Evolutionary conservation across 495 filamentous ascomycete species (phyloP), one percentile per base, ranked within the genome.

Genomic region (Hypomontagnella monticulosa): DNA sequence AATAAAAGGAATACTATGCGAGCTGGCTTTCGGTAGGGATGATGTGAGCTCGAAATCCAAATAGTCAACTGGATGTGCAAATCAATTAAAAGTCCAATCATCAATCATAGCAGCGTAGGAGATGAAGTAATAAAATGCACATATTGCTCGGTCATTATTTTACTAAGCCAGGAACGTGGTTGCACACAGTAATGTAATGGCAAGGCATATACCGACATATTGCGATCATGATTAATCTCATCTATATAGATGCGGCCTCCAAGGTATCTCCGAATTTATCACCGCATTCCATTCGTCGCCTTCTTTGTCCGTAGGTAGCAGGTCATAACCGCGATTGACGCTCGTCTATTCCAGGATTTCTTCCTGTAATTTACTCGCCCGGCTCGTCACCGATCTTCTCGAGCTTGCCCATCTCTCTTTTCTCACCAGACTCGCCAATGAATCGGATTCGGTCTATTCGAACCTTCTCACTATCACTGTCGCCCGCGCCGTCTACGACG

Each of bases 401-500:
- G 66, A 99, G 79, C 83, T 97, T 97, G 49, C 93, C 95, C 85
- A 91, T 89, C 46, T 93, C 90, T 53, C 92, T 82, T 84, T 96
- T 96, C 83, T 96, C 91, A 10, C 94, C 93, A n/a, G 86, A 84
- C 78, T 97, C 95, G 33, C 95, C 95, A 71, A 97, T 88, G 34
- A 99, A 80, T 58, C 93, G 82, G 61, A 99, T 71, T 38, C 95
- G 81, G 75, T 99, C 95, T 18, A 99, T 72, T 38, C 94, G 87
- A 55, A 93, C 85, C 84, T 93, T 96, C 66, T 97, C 93, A 40
- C 89, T 81, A 23, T 91, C 87, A 10, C 90, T 90, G 41, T 97
- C 95, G 6, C 23, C 23, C 23, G 23, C 23, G 2, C 91, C 93
- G 74, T 97, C 88, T 53, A 90, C 89, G 47, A 98, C 88, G 78